Conservation (phyloP, 257 asterid genomes). For the Ballota nigra region DNA sequence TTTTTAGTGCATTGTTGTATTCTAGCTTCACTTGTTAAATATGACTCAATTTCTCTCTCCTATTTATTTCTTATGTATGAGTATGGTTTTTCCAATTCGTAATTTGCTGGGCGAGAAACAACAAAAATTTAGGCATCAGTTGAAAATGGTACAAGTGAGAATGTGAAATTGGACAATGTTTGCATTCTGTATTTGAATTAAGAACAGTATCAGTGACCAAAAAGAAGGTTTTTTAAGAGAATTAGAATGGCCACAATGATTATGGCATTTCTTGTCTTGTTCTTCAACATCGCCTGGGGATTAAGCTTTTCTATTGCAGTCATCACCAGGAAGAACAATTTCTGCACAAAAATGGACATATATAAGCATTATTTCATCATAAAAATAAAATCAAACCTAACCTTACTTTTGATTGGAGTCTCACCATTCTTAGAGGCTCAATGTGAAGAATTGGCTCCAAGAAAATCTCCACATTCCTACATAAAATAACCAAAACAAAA, state of each 20-base stretch:
- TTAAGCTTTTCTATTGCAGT: slow-evolving; percentile 37
- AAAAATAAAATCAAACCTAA: neutral
- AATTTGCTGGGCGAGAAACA: neutral
- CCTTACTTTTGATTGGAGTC: slow-evolving; percentile 9
- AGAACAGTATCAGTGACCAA: slow-evolving; percentile 18
- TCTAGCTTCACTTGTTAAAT: neutral
- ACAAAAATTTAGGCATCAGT: neutral
- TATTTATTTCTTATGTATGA: neutral
- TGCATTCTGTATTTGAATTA: neutral
- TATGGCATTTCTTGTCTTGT: slow-evolving; percentile 21
- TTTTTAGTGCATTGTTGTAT: neutral
- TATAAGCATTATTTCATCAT: neutral
- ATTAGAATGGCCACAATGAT: slow-evolving; percentile 25
- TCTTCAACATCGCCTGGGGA: slow-evolving; percentile 23
- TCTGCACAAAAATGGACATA: slow-evolving; percentile 34
- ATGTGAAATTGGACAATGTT: neutral
- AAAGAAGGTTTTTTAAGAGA: slow-evolving; percentile 3
- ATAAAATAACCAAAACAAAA: neutral
- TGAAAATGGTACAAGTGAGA: neutral
- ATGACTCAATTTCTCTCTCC: neutral
- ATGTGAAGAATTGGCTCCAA: slow-evolving; percentile 60
- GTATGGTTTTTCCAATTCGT: neutral
- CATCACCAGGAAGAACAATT: slow-evolving; percentile 31
- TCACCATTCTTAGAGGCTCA: slow-evolving; percentile 65
- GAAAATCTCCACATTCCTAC: slow-evolving; percentile 69